These are phyloP conservation scores for Plasmodium gaboni DNA, from an alignment of 169 alveolate species.

Conservation along the genomic window DNA sequence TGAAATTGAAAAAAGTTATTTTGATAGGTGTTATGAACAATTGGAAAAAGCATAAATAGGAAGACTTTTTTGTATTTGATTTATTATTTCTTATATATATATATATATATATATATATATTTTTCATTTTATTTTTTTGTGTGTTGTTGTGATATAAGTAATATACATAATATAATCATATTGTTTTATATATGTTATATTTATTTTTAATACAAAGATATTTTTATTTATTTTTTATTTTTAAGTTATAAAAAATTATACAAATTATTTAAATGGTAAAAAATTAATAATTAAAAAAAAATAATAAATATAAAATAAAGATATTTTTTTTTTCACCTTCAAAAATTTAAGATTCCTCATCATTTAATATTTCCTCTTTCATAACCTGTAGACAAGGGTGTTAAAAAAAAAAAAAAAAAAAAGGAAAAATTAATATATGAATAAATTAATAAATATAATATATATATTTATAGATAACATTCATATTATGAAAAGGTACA, in stretches of 20 bases:
- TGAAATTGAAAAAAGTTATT: conserved; percentile 53
- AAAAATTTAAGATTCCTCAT: conserved; percentile 47
- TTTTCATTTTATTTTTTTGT: not conserved
- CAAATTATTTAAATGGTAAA: not conserved
- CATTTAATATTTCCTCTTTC: conserved; percentile 75
- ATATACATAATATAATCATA: no score
- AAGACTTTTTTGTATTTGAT: not conserved
- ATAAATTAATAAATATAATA: not conserved
- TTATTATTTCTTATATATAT: not conserved
- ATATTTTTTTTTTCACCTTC: not conserved
- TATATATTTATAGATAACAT: not conserved
- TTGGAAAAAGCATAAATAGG: conserved; percentile 8
- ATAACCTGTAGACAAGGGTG: conserved; percentile 30
- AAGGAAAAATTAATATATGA: not conserved
- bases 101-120: not conserved
- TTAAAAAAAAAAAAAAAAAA: not conserved
- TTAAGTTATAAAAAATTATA: not conserved
- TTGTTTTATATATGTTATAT: conserved; percentile 4
- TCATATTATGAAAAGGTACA: not conserved
- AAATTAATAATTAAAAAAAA: no score
- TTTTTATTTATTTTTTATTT: not conserved
- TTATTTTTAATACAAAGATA: not conserved
- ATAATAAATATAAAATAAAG: no score
- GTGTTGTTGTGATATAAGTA: not conserved
- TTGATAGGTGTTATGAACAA: conserved; percentile 50